Percentiles rank a stretch among this genome's conserved stretches.
phyloP scores from a whole-genome alignment of 208 protist species.

The Tritrichomonas foetus region DNA sequence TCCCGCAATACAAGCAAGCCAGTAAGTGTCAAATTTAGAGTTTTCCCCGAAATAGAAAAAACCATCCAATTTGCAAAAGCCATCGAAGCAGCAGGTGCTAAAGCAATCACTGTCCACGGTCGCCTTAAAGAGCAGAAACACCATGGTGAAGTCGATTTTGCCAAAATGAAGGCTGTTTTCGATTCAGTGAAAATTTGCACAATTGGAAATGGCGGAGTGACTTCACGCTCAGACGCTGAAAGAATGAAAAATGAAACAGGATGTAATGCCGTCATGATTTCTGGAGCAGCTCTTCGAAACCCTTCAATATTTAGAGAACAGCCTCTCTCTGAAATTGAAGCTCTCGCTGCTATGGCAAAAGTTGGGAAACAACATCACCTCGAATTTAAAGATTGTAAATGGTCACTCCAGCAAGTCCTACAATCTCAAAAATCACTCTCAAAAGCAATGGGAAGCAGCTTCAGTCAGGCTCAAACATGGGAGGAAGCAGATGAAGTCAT shows the following conservation, averaged over 20 bases:
- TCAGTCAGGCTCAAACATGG: too few species aligned
- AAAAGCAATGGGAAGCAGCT: too few species aligned
- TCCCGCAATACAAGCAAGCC: not conserved
- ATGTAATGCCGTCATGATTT: not conserved
- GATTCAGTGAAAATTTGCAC: not conserved
- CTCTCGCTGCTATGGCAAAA: not conserved
- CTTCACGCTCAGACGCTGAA: not conserved
- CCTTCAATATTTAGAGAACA: not conserved
- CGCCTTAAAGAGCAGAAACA: not conserved
- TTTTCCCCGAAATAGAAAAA: not conserved
- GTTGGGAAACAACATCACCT: not conserved
- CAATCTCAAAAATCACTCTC: too few species aligned
- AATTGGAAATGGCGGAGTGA: slow-evolving; percentile 10
- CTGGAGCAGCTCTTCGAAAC: not conserved
- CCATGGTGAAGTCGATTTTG: not conserved
- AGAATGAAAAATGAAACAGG: not conserved
- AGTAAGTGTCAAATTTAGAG: not conserved
- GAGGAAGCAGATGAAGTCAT: too few species aligned
- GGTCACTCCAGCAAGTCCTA: too few species aligned
- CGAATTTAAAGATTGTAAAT: too few species aligned
- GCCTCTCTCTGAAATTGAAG: not conserved
- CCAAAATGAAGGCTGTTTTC: not conserved
- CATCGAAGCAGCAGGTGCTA: not conserved
- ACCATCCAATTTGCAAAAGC: slow-evolving; percentile 36
- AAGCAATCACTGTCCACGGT: slow-evolving; percentile 16